A percentile compares a stretch with the other conserved stretches of the same genome.
These are phyloP conservation scores for Talinum fruticosum DNA, from an alignment of 148 eudicot genomes.

Conservation along the genomic window DNA sequence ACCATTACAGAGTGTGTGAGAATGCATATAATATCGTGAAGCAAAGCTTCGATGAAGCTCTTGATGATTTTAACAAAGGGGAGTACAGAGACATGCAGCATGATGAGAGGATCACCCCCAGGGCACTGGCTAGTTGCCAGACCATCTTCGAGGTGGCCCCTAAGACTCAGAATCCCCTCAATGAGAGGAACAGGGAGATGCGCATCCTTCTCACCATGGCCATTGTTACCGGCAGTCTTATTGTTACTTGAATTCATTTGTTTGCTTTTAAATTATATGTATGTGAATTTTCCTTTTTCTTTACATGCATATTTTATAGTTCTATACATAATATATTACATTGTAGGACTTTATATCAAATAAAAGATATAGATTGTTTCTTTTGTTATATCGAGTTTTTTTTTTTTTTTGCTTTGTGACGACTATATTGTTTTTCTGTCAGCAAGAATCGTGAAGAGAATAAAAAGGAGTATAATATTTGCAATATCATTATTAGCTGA, in stretches of 20 bases:
- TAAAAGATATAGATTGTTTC: too few species aligned
- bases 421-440: too few species aligned
- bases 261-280: neutral
- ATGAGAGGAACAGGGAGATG: constrained; percentile 27
- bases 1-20: constrained; percentile 10
- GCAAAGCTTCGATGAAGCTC: constrained; percentile 6
- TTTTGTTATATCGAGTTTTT: too few species aligned
- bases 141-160: neutral
- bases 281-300: too few species aligned
- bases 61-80: neutral
- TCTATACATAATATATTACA: too few species aligned
- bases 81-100: neutral
- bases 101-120: constrained; percentile 7
- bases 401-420: too few species aligned
- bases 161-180: constrained; percentile 1
- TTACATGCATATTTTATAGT: neutral
- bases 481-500: too few species aligned
- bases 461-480: too few species aligned
- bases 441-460: too few species aligned
- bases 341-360: too few species aligned
- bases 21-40: constrained; percentile 1
- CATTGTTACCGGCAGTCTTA: neutral
- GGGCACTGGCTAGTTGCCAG: constrained; percentile 2
- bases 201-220: constrained; percentile 26
- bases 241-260: neutral